Evolutionary conservation across 176 grass and related monocot species (phyloP), one percentile per base, ranked within the genome.

Genomic region (Canna indica): DNA sequence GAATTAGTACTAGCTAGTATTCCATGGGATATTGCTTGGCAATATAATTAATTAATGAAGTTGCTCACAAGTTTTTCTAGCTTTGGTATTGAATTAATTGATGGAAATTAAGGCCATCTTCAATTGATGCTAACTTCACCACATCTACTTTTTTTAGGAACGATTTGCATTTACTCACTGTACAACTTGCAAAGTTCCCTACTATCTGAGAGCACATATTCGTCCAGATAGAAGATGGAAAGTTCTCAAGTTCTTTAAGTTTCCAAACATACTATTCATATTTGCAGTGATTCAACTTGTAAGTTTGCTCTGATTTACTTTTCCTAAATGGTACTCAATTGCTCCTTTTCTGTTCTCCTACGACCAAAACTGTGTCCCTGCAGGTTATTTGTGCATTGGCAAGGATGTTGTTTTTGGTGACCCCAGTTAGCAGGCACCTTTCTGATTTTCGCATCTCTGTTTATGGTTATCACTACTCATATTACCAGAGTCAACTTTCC

Each of bases 91-190:
- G n/a, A n/a, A n/a, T n/a, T n/a, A n/a, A n/a, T n/a, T n/a, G n/a
- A n/a, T n/a, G n/a, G n/a, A 58, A 57, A 27, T 15, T n/a, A n/a
- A n/a, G n/a, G 10, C 15, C 28, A 0, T 20, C 28, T 34, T 62
- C 17, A 11, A 30, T 30, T 34, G 27, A 18, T 31, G 13, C 14
- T 17, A 30, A 57, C 9, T 59, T 61, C 69, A 25, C 45, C 67
- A 20, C 27, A 29, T 39, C 20, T 54, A 79, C 75, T 22, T 44
- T 79, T 50, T 80, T 77, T 84, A 99, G 95, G 95, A 93, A 66
- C 86, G 86, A 22, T 99, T 93, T 88, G 95, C 95, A 59, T 99
- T 99, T 85, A 88, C 90, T 45, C 89, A 99, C 76, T 99, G 95
- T 73, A 99, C 95, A 62, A 93, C 89, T 60, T 99, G 95, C 83